Base-by-base conservation (phyloP, 495 filamentous ascomycete species). In the Neurospora sp. region DNA sequence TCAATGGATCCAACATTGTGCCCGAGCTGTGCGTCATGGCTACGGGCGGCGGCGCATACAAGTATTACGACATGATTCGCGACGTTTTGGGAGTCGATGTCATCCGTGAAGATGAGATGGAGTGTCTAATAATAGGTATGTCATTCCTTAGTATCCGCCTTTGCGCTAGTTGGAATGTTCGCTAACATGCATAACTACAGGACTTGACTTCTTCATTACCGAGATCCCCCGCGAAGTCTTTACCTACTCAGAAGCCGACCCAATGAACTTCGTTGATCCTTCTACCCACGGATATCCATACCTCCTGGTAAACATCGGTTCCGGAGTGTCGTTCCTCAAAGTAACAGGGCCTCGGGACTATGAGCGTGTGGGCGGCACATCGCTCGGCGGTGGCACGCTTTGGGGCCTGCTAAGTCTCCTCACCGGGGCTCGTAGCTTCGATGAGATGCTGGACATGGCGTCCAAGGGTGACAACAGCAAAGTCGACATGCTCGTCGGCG, bases 271-370 rank as follows among this genome's bases (percentile, higher is more conserved):
- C 79, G 88, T 91, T 74, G 86, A 91, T 71, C 87, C 92, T 14
- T 81, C 83, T 20, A 77, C 89, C 27, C 89, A 95, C 75, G 92
- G 96, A 60, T 99, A 99, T 81, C 96, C 96, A 0, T 99, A 99
- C 79, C 90, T 99, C 27, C 90, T 99, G 40, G 96, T 99, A 72
- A 99, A 99, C 83, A 99, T 99, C 76, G 96, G 96, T n/a, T 98
- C 95, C 39, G 96, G 96, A 39, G 96, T 99, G 12, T 94, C 91
- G n/a, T 98, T 99, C 88, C 92, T 99, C 81, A 99, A 98, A 80
- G 96, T 99, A 6, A 95, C 93, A 1, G 95, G 94, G 0, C 94
- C 94, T 23, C 88, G 90, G 38, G 85, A 92, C 72, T 98, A 91
- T 81, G 84, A 95, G 79, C 92, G 96, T 77, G 93, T 99, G 35